Conservation (phyloP, 805 yeast species). For the Candida vaughaniae region DNA sequence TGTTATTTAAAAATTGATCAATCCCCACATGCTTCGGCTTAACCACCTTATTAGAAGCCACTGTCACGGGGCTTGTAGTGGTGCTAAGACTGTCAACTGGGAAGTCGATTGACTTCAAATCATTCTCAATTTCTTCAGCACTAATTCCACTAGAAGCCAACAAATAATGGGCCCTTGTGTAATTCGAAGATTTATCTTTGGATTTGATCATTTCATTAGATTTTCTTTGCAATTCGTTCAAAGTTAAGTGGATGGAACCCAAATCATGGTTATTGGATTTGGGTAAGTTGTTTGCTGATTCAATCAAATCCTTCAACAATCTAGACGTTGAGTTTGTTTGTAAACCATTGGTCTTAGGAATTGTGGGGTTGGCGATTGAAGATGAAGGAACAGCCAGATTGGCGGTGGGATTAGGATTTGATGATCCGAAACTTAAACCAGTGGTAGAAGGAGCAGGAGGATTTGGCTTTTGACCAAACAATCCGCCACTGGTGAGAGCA, state of each 20-base stretch:
- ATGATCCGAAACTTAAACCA: background rate
- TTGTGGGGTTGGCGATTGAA: background rate
- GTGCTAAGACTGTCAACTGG: conserved; percentile 6
- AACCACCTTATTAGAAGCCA: conserved; percentile 5
- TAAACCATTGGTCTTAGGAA: background rate
- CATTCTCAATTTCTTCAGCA: conserved; percentile 75
- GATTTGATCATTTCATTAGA: conserved; percentile 55
- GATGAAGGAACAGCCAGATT: conserved; percentile 2
- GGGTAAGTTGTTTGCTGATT: conserved; percentile 76
- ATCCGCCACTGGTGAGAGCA: background rate
- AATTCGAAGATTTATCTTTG: conserved; percentile 30
- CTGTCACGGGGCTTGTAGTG: background rate
- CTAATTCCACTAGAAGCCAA: conserved; percentile 87
- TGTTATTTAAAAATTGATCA: conserved; percentile 61
- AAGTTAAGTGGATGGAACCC: conserved; percentile 78
- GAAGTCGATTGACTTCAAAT: conserved; percentile 37
- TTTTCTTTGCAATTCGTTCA: conserved; percentile 72
- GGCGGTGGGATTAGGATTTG: conserved; percentile 8
- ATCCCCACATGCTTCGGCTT: conserved; percentile 31
- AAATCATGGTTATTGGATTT: conserved; percentile 55
- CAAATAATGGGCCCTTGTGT: conserved; percentile 80
- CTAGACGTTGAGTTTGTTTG: conserved; percentile 16
- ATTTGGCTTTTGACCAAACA: background rate
- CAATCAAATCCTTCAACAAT: conserved; percentile 67
- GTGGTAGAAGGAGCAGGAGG: conserved; percentile 1